Base-by-base conservation (phyloP, 1,284 basidiomycete genomes). In the Inonotus obliquus region DNA sequence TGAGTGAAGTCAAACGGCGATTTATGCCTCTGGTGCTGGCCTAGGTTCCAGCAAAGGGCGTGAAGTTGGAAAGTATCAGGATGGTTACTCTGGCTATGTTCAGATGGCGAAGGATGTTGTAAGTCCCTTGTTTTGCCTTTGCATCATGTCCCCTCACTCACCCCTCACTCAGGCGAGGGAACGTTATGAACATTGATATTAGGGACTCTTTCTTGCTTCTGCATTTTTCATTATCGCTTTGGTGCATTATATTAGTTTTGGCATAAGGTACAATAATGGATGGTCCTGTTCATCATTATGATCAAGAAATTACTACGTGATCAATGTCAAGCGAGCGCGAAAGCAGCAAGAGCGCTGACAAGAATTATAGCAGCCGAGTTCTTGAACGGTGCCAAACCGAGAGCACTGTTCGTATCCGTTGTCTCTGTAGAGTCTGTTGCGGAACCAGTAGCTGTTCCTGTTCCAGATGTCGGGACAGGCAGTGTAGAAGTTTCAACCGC, bases 1-100 rank as follows among this genome's bases (percentile, higher is more conserved):
- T 13, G 25, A 21, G 14, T 25, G 5, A 59, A 91, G 89, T 29
- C 80, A 87, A 75, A 89, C 94, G 9, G 86, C 91, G 32, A 84
- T 96, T 59, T 96, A 94, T 72, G 87, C 91, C 3, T 83, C 88
- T 67, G 89, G 94, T 9, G 93, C 85, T 23, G 94, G 94, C 0
- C 76, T 97, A 6, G 94, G 94, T 19, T 91, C 94, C 0, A 86
- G 87, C 67, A 96, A 94, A 76, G 92, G 87, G 62, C 90, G 87
- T 69, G 92, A 94, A 63, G 77, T 94, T 52, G 85, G 85, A 52
- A 91, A 88, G 74, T 87, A 86, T 69, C 77, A 83, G 7, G 89
- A 87, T 61, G 85, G 85, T 19, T 86, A 87, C 67, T 73, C 82
- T 47, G 87, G 85, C 59, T 92, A 92, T 73, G 83, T 89, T 21